Evolutionary conservation across 345 rosid genomes (phyloP).

Genomic region (Cardamine resedifolia): DNA sequence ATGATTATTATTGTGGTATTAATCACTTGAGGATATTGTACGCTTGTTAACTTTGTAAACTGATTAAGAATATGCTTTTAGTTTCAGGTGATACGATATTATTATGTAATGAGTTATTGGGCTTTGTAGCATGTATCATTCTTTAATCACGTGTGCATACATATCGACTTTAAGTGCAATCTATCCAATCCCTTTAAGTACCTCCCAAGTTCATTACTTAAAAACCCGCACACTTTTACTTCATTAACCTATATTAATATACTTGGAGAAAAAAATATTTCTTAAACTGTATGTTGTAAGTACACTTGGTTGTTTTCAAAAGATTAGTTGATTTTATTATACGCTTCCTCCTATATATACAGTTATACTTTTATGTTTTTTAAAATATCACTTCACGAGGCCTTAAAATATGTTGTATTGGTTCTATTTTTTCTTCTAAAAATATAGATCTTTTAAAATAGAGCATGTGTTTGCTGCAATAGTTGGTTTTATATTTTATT

Average conservation of each 20-base stretch:
- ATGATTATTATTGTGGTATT: neutral
- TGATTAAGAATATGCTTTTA: constrained; percentile 2
- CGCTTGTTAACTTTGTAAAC: neutral
- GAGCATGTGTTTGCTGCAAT: too few relatives aligned
- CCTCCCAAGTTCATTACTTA: constrained; percentile 23
- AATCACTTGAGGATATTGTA: neutral
- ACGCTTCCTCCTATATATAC: neutral
- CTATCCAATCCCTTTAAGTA: constrained; percentile 26
- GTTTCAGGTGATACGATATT: neutral
- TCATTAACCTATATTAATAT: neutral
- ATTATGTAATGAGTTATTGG: neutral
- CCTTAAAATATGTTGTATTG: too few relatives aligned
- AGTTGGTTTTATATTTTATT: too few relatives aligned
- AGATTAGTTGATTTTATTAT: neutral
- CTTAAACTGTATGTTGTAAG: neutral
- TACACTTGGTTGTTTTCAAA: neutral
- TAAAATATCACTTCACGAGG: neutral
- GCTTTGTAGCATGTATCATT: neutral
- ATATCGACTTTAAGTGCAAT: constrained; percentile 30
- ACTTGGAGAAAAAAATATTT: neutral
- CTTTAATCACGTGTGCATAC: constrained; percentile 17
- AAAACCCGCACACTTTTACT: constrained; percentile 16
- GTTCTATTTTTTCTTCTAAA: too few relatives aligned
- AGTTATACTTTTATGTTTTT: neutral
- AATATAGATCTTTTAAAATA: too few relatives aligned